phyloP scores from a whole-genome alignment of 345 rosid species.

The Stellera chamaejasme region DNA sequence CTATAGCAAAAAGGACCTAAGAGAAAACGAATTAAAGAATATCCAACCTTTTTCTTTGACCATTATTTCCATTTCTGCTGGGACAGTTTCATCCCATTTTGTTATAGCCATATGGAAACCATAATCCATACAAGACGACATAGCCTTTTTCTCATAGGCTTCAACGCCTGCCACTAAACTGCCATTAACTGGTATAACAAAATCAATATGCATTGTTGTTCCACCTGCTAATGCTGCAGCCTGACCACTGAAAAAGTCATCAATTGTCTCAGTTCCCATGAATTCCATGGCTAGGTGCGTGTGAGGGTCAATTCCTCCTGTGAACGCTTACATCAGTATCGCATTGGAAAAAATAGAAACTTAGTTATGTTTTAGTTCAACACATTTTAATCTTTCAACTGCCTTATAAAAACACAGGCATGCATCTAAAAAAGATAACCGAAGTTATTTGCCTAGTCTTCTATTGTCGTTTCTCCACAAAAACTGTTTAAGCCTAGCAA shows the following conservation, averaged over 20 bases:
- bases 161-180: conserved; percentile 66
- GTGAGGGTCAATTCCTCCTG: conserved; percentile 98
- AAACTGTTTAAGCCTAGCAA: too few relatives aligned
- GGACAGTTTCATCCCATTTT: conserved; percentile 80
- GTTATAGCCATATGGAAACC: conserved; percentile 97
- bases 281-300: conserved; percentile 79
- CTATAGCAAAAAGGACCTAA: not conserved
- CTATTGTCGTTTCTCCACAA: too few relatives aligned
- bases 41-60: conserved; percentile 75
- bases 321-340: not conserved
- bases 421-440: too few relatives aligned
- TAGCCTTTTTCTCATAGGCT: conserved; percentile 64
- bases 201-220: conserved; percentile 96
- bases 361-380: not conserved
- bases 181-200: conserved; percentile 78
- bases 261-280: conserved; percentile 69
- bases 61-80: conserved; percentile 80
- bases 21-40: not conserved
- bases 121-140: conserved; percentile 81
- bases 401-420: too few relatives aligned
- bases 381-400: not conserved
- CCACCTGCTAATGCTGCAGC: conserved; percentile 99
- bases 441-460: too few relatives aligned
- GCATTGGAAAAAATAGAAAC: too few relatives aligned
- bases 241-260: conserved; percentile 96